These are phyloP conservation scores for Fusarium tanahbumbuense DNA, from an alignment of 2,329 filamentous ascomycete genomes.

Conservation along the genomic window DNA sequence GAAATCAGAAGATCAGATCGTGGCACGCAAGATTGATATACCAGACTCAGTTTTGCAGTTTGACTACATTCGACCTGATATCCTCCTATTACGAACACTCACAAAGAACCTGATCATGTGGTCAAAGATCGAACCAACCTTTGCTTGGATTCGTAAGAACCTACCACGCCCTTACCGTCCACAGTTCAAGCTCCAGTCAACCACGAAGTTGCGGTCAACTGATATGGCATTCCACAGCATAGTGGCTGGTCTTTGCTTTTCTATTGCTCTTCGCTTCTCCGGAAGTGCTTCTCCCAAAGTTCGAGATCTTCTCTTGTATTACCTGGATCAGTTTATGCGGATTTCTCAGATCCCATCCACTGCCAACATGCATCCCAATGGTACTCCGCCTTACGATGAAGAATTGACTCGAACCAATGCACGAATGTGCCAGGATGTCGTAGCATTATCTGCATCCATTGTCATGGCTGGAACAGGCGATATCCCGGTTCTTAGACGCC, in stretches of 20 bases:
- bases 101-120: slow-evolving; percentile 94
- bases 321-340: slow-evolving; percentile 87
- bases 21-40: slow-evolving; percentile 92
- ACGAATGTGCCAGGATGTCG: slow-evolving; percentile 88
- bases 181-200: slow-evolving; percentile 68
- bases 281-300: slow-evolving; percentile 77
- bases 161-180: slow-evolving; percentile 77
- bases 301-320: slow-evolving; percentile 83
- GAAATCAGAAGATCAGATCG: slow-evolving; percentile 89
- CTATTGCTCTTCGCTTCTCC: slow-evolving; percentile 77
- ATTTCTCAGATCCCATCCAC: slow-evolving; percentile 70
- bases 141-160: slow-evolving; percentile 79
- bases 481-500: slow-evolving; percentile 81
- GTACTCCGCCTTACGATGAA: slow-evolving; percentile 75
- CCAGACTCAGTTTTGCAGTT: slow-evolving; percentile 92
- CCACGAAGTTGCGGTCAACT: slow-evolving; percentile 75
- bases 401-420: slow-evolving; percentile 85
- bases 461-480: slow-evolving; percentile 98
- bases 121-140: slow-evolving; percentile 79
- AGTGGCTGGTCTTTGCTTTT: slow-evolving; percentile 87
- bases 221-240: slow-evolving; percentile 96
- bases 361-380: slow-evolving; percentile 46
- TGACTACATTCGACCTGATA: slow-evolving; percentile 93
- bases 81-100: slow-evolving; percentile 88
- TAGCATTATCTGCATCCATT: slow-evolving; percentile 83